Evolutionary conservation across 2,329 filamentous ascomycete species (phyloP), one percentile per base, ranked within the genome.

Genomic region (Diplodia intermedia): DNA sequence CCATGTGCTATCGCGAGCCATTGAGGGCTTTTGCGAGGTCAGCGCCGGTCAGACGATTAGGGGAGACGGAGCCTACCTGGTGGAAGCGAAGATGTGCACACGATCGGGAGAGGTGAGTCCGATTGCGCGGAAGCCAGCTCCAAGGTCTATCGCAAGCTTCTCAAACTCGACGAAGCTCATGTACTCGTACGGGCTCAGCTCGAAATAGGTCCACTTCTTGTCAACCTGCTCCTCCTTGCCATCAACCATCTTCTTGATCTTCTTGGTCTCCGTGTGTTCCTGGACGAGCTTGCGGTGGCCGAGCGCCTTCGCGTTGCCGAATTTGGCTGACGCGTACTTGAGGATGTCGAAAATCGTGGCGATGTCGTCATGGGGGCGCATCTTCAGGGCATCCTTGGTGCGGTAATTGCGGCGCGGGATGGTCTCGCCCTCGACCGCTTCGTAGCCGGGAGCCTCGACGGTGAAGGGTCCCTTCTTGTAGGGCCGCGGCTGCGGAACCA

Each of bases 131-230:
- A 96, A 82, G 68, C 90, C 93, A 26, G 88, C 85, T 66, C 91
- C 93, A 20, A 93, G 81, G 72, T 91, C 84, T 68, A 91, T 82
- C 60, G 89, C 86, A 70, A 89, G 84, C 75, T 88, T 84, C 80
- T 92, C 88, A 77, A 94, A 95, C 81, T 97, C 90, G 74, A 86
- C 84, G 81, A 94, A 96, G 73, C 88, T 92, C 76, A 90, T 84
- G 83, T 89, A 97, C 54, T 86, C 84, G 83, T 91, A 97, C 60
- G 84, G 83, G 70, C 90, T 90, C 72, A 96, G 88, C 85, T 97
- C 93, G 73, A 92, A 96, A 81, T 89, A 96, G 65, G 90, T 89
- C 93, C 93, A 97, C 79, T 94, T 88, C 88, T 97, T 97, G 71
- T 96, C 91, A 40, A 95, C 88, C 81, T 94, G 88, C 71, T 86